These are phyloP conservation scores for Neurospora sp. DNA, from an alignment of 495 filamentous ascomycete genomes.

Conservation along the genomic window DNA sequence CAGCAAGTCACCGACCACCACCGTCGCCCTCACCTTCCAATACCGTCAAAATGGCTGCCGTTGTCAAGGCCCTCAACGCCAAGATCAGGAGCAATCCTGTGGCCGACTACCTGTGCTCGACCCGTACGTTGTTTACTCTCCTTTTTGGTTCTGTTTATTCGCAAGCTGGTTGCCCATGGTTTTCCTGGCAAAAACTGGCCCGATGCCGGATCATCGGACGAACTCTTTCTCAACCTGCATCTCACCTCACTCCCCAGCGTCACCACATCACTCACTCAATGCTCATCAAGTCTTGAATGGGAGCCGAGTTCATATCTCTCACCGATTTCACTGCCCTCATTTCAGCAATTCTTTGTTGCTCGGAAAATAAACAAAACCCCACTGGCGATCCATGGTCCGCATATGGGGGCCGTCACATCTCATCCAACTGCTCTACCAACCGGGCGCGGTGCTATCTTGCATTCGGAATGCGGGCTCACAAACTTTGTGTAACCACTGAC, in stretches of 20 bases:
- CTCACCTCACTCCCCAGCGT: background rate
- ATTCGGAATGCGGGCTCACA: background rate
- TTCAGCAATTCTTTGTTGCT: background rate
- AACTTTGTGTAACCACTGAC: background rate
- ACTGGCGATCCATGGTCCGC: background rate
- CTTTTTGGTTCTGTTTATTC: background rate
- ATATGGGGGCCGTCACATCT: background rate
- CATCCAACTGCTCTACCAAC: background rate
- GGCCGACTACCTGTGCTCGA: slow-evolving; percentile 84
- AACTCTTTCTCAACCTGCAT: background rate
- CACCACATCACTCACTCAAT: background rate
- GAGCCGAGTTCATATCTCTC: background rate
- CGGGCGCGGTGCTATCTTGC: background rate
- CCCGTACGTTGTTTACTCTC: slow-evolving; percentile 54
- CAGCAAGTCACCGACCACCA: background rate
- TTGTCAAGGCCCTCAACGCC: slow-evolving; percentile 80
- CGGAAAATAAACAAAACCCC: background rate
- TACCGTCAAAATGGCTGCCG: slow-evolving; percentile 58
- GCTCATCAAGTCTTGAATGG: background rate
- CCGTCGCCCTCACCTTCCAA: background rate
- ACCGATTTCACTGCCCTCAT: background rate
- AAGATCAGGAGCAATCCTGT: slow-evolving; percentile 85
- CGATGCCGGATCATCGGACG: background rate
- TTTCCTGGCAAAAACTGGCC: background rate
- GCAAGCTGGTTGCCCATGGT: background rate